phyloP scores from a whole-genome alignment of 768 basidiomycete species.

The Lactifluus piperatus region DNA sequence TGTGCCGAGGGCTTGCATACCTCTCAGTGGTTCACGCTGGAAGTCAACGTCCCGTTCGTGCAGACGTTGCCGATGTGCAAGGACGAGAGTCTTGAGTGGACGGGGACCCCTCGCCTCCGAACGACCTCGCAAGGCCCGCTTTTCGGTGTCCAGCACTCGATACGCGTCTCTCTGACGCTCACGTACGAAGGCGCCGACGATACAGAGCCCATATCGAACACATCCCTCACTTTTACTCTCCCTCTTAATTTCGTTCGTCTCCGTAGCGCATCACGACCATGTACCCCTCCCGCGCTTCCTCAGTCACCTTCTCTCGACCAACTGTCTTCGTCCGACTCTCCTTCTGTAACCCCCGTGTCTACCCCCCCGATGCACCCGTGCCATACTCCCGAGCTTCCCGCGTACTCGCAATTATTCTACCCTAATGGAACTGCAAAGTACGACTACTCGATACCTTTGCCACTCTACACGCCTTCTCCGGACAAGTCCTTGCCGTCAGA shows the following conservation, averaged over 20 bases:
- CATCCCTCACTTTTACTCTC: slow-evolving; percentile 32
- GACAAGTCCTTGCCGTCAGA: not conserved
- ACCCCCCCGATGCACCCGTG: slow-evolving; percentile 16
- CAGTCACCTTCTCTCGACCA: slow-evolving; percentile 18
- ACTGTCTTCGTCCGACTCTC: slow-evolving; percentile 10
- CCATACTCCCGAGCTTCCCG: slow-evolving; percentile 40
- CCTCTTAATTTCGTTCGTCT: slow-evolving; percentile 43
- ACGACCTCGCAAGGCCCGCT: slow-evolving; percentile 5
- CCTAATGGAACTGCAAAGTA: slow-evolving; percentile 64
- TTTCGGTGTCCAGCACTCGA: slow-evolving; percentile 22
- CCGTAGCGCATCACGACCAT: slow-evolving; percentile 29
- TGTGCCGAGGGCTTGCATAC: slow-evolving; percentile 27
- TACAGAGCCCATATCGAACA: slow-evolving; percentile 5
- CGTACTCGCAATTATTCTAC: slow-evolving; percentile 74
- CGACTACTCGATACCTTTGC: slow-evolving; percentile 55
- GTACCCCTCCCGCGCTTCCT: slow-evolving; percentile 16
- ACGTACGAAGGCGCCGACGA: slow-evolving; percentile 1
- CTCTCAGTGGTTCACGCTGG: slow-evolving; percentile 50
- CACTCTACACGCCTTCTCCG: slow-evolving; percentile 44
- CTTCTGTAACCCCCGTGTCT: not conserved
- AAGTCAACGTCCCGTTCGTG: slow-evolving; percentile 44
- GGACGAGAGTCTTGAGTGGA: not conserved
- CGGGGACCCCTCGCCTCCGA: slow-evolving; percentile 11
- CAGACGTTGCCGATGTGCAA: slow-evolving; percentile 20
- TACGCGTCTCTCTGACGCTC: slow-evolving; percentile 11